phyloP scores from a whole-genome alignment of 2,329 filamentous ascomycete species.

The Penicillium sp. region DNA sequence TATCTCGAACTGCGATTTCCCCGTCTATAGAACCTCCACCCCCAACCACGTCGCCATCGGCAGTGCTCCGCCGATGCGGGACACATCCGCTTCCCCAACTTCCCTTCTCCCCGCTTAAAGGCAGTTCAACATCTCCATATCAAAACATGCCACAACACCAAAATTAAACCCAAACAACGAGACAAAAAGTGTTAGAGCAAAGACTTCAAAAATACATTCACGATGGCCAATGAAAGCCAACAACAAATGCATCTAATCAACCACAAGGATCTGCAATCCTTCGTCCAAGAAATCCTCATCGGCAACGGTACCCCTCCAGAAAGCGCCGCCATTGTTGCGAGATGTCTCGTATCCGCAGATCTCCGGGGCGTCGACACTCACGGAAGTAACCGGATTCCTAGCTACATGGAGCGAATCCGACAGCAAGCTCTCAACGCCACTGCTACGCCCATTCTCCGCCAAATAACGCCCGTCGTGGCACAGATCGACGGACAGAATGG shows the following conservation, averaged over 20 bases:
- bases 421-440: constrained; percentile 68
- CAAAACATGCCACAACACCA: not conserved
- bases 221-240: constrained; percentile 4
- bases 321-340: constrained; percentile 68
- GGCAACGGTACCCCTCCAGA: constrained; percentile 60
- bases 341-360: constrained; percentile 73
- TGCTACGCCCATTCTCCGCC: constrained; percentile 61
- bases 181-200: not conserved
- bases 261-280: constrained; percentile 21
- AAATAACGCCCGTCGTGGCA: constrained; percentile 61
- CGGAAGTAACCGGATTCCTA: constrained; percentile 75
- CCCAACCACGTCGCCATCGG: not conserved
- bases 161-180: not conserved
- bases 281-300: constrained; percentile 31
- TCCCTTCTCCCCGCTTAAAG: not conserved
- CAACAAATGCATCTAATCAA: constrained; percentile 25
- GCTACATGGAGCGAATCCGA: constrained; percentile 74
- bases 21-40: not conserved
- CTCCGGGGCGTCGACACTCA: constrained; percentile 80
- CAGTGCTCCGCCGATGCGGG: not conserved
- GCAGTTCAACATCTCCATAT: not conserved
- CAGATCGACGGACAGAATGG: constrained; percentile 57
- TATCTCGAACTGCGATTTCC: too few relatives aligned
- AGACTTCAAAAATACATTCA: not conserved
- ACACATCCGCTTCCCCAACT: constrained; percentile 7